Evolutionary conservation across 805 yeast genomes (phyloP).

Genomic region (Metschnikowia corniflorae): DNA sequence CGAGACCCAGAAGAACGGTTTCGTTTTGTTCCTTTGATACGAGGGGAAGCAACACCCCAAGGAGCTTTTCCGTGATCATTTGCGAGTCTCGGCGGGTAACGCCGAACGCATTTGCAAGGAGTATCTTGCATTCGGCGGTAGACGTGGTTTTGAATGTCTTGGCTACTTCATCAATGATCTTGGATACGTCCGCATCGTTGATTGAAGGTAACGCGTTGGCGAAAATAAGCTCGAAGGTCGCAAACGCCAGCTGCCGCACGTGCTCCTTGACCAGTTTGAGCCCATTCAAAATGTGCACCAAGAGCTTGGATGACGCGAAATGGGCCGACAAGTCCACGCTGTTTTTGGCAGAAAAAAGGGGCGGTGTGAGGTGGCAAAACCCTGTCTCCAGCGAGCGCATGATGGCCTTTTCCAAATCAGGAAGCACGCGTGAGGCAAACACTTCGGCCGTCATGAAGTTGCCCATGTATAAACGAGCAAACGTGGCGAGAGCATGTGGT

Average conservation of each 20-base stretch:
- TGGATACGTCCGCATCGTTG: conserved; percentile 22
- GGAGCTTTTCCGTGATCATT: conserved; percentile 28
- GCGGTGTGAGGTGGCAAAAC: conserved; percentile 51
- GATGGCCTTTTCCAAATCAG: conserved; percentile 68
- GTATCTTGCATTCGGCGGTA: conserved; percentile 61
- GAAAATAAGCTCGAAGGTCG: conserved; percentile 28
- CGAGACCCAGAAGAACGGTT: conserved; percentile 45
- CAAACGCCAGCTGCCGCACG: conserved; percentile 51
- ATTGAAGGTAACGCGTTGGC: conserved; percentile 15
- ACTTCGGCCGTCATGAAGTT: conserved; percentile 38
- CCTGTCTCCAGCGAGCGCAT: conserved; percentile 76
- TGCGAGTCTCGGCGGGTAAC: conserved; percentile 17
- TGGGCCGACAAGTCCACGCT: conserved; percentile 40
- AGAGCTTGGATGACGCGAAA: conserved; percentile 40
- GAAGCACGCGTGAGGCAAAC: conserved; percentile 43
- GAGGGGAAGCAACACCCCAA: conserved; percentile 46
- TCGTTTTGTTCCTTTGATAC: conserved; percentile 78
- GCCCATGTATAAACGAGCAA: conserved; percentile 42
- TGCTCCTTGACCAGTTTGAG: conserved; percentile 68
- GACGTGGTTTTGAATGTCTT: conserved; percentile 54
- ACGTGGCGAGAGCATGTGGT: conserved; percentile 28
- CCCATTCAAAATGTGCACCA: conserved; percentile 49
- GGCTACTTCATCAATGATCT: conserved; percentile 50
- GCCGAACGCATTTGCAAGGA: conserved; percentile 48
- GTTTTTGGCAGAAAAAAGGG: conserved; percentile 34